Conservation (phyloP, 2,329 filamentous ascomycete genomes). For the Penicillium brevicompactum region DNA sequence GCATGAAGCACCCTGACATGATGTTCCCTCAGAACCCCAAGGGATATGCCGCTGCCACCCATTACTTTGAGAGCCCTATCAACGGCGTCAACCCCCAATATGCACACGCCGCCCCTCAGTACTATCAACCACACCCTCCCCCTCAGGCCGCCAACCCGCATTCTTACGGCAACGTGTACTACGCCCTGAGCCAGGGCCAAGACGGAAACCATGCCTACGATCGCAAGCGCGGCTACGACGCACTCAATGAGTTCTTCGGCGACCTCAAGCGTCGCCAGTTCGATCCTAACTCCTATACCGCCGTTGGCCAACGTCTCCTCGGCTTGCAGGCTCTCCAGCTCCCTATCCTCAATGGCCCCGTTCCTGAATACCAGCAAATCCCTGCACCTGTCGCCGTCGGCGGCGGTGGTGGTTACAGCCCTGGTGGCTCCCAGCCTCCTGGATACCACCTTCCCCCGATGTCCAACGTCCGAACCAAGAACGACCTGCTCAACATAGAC, state of each 20-base stretch:
- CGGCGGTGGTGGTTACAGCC: slow-evolving; percentile 54
- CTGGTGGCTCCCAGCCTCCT: slow-evolving; percentile 67
- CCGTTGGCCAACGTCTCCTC: slow-evolving; percentile 86
- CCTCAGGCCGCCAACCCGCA: slow-evolving; percentile 53
- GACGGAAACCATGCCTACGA: slow-evolving; percentile 67
- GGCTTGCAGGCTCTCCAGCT: slow-evolving; percentile 72
- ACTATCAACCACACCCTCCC: slow-evolving; percentile 58
- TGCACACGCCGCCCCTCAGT: slow-evolving; percentile 49
- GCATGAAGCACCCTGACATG: slow-evolving; percentile 47
- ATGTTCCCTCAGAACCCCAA: slow-evolving; percentile 44
- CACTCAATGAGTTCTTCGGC: slow-evolving; percentile 90
- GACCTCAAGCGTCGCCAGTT: slow-evolving; percentile 89
- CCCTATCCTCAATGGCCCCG: slow-evolving; percentile 60
- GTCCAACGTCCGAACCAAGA: slow-evolving; percentile 87
- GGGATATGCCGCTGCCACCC: slow-evolving; percentile 45
- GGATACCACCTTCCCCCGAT: slow-evolving; percentile 85
- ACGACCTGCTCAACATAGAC: slow-evolving; percentile 89
- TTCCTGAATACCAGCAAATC: slow-evolving; percentile 56
- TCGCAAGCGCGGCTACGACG: slow-evolving; percentile 83
- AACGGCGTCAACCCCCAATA: slow-evolving; percentile 50
- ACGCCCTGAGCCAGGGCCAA: slow-evolving; percentile 68
- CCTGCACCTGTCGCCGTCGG: slow-evolving; percentile 60
- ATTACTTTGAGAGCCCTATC: slow-evolving; percentile 60
- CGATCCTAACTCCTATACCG: slow-evolving; percentile 84
- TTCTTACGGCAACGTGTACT: slow-evolving; percentile 76